phyloP scores from a whole-genome alignment of 768 basidiomycete species.

The Paxillus rubicundulus region DNA sequence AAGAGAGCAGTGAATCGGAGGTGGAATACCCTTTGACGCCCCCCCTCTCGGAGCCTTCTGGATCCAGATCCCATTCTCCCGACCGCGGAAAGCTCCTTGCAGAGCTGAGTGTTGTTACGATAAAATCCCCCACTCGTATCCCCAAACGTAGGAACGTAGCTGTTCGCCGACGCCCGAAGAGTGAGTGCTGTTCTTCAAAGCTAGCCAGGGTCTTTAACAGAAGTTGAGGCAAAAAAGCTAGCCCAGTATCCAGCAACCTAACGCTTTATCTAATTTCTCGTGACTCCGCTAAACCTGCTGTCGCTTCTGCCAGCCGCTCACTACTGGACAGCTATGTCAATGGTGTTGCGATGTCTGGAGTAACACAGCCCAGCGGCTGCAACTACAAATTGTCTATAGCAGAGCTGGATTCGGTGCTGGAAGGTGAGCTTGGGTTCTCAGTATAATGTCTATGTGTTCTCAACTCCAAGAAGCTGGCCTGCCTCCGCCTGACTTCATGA shows the following conservation, averaged over 20 bases:
- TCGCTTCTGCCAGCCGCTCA: conserved; percentile 52
- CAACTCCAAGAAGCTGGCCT: conserved; percentile 49
- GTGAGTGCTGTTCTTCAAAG: conserved; percentile 16
- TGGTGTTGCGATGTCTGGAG: conserved; percentile 1
- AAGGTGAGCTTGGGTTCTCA: conserved; percentile 45
- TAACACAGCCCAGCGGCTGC: neutral
- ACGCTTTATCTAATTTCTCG: conserved; percentile 58
- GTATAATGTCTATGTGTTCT: conserved; percentile 5
- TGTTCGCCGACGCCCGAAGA: conserved; percentile 20
- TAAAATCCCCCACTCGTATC: conserved; percentile 12
- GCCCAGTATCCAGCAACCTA: conserved; percentile 26
- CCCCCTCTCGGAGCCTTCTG: conserved; percentile 71
- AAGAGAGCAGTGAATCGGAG: conserved; percentile 50
- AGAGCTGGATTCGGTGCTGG: conserved; percentile 48
- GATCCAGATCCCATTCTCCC: conserved; percentile 62
- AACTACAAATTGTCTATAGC: conserved; percentile 42
- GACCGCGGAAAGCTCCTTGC: conserved; percentile 18
- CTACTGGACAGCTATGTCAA: conserved; percentile 34
- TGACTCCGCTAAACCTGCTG: conserved; percentile 59
- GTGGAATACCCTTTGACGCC: conserved; percentile 72
- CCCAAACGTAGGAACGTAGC: conserved; percentile 26
- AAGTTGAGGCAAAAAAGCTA: conserved; percentile 9
- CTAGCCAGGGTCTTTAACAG: conserved; percentile 9
- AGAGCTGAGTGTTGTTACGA: conserved; percentile 19
- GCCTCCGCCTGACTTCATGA: conserved; percentile 72